phyloP scores from a whole-genome alignment of 345 rosid species.

The Gossypium sturtianum region DNA sequence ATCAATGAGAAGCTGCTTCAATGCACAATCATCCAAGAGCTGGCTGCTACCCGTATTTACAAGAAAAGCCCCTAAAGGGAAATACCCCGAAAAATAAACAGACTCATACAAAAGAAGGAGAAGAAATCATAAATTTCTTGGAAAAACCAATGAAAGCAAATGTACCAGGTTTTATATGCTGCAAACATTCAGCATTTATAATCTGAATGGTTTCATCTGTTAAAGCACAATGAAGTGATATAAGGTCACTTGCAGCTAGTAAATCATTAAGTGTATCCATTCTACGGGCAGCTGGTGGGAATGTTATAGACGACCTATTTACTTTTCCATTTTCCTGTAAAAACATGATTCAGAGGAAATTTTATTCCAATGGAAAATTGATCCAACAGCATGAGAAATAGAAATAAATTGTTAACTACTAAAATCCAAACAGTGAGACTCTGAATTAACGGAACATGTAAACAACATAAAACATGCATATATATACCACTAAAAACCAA shows the following conservation, averaged over 20 bases:
- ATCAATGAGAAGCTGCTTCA: constrained; percentile 90
- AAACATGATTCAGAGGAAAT: constrained; percentile 14
- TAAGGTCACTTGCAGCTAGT: constrained; percentile 89
- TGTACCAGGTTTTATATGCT: constrained; percentile 90
- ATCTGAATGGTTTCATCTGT: constrained; percentile 92
- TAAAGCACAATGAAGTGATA: constrained; percentile 86
- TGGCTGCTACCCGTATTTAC: constrained; percentile 96
- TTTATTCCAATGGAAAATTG: not conserved
- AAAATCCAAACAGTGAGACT: not conserved
- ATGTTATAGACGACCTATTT: constrained; percentile 49
- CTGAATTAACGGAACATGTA: not conserved
- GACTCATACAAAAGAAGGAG: not conserved
- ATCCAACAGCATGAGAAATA: not conserved
- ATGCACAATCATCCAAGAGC: constrained; percentile 86
- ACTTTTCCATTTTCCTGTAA: constrained; percentile 59
- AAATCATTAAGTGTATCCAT: constrained; percentile 98
- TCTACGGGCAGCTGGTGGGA: constrained; percentile 91
- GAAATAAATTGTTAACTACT: not conserved
- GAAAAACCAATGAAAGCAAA: not conserved
- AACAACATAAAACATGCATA: not conserved
- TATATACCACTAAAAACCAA: not conserved
- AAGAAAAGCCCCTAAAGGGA: constrained; percentile 78
- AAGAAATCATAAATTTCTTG: constrained; percentile 4
- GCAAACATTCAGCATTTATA: constrained; percentile 90
- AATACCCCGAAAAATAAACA: not conserved